These are phyloP conservation scores for Cladophialophora yegresii DNA, from an alignment of 2,329 filamentous ascomycete species.

Conservation along the genomic window DNA sequence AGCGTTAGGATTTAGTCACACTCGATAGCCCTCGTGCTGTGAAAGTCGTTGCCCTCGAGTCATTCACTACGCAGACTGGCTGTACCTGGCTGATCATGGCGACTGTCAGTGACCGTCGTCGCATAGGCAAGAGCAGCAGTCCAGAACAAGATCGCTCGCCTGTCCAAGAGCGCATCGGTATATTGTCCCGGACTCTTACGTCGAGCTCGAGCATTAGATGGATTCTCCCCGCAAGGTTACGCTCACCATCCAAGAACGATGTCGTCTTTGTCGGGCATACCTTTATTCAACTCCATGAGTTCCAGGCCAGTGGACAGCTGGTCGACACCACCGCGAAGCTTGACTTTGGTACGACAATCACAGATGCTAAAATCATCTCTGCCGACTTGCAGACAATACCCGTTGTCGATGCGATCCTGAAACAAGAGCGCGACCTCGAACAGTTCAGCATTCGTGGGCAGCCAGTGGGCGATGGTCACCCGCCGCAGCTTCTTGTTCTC, in stretches of 20 bases:
- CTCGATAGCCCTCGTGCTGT: not conserved
- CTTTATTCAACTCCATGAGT: slow-evolving; percentile 77
- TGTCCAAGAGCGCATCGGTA: slow-evolving; percentile 51
- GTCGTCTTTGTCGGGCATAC: slow-evolving; percentile 83
- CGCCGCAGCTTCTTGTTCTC: slow-evolving; percentile 79
- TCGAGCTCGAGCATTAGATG: slow-evolving; percentile 73
- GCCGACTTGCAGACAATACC: slow-evolving; percentile 47
- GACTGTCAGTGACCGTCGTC: not conserved
- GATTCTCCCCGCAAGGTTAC: slow-evolving; percentile 77
- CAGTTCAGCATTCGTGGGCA: slow-evolving; percentile 30
- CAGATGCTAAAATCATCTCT: slow-evolving; percentile 76
- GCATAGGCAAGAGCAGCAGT: not conserved
- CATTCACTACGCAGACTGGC: not conserved
- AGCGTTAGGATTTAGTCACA: not conserved
- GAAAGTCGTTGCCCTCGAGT: not conserved
- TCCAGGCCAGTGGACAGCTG: slow-evolving; percentile 65
- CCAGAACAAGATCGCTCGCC: not conserved
- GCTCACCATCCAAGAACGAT: slow-evolving; percentile 71
- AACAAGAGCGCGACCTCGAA: slow-evolving; percentile 35
- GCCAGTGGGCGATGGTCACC: slow-evolving; percentile 47
- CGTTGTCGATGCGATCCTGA: slow-evolving; percentile 35
- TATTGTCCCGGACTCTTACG: slow-evolving; percentile 77
- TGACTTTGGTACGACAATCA: slow-evolving; percentile 77
- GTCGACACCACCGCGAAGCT: slow-evolving; percentile 74
- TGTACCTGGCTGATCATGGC: slow-evolving; percentile 1